Percentiles rank a stretch among this genome's conserved stretches.
Conservation (phyloP, 2,329 filamentous ascomycete species). For the Ophiostoma quercus region DNA sequence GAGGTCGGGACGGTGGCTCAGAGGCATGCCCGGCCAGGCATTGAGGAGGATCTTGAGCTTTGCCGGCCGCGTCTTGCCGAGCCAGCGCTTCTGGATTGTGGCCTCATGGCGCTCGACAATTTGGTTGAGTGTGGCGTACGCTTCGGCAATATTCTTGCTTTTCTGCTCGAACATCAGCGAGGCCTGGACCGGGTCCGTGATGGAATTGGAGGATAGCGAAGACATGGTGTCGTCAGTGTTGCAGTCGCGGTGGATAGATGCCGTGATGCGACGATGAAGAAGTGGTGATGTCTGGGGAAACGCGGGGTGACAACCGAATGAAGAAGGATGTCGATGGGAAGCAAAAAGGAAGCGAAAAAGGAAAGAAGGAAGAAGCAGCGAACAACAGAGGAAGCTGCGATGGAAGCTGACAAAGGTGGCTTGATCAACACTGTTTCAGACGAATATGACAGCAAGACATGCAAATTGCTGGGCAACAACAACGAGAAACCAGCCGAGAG, state of each 20-base stretch:
- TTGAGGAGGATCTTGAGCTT: slow-evolving; percentile 42
- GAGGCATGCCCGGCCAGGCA: slow-evolving; percentile 48
- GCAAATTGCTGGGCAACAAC: not conserved
- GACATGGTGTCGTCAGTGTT: not conserved
- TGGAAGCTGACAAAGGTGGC: slow-evolving; percentile 9
- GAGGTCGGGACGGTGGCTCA: slow-evolving; percentile 49
- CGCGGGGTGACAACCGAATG: not conserved
- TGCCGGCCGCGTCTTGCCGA: slow-evolving; percentile 47
- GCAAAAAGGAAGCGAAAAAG: not conserved
- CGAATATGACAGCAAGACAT: not conserved
- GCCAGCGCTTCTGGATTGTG: slow-evolving; percentile 50
- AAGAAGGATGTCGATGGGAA: not conserved
- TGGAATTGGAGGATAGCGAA: not conserved
- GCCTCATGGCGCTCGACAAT: slow-evolving; percentile 48
- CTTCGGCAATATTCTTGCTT: not conserved
- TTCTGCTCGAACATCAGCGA: not conserved
- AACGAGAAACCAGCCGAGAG: not conserved
- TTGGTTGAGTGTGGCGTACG: not conserved
- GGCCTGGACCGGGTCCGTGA: not conserved
- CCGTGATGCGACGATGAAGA: not conserved
- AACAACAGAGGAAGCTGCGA: slow-evolving; percentile 3
- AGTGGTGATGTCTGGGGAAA: not conserved
- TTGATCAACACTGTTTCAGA: not conserved
- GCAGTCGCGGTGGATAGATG: not conserved
- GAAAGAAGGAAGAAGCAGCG: not conserved